Conservation (phyloP, 768 basidiomycete genomes). For the Hygrophorus pudorinus region DNA sequence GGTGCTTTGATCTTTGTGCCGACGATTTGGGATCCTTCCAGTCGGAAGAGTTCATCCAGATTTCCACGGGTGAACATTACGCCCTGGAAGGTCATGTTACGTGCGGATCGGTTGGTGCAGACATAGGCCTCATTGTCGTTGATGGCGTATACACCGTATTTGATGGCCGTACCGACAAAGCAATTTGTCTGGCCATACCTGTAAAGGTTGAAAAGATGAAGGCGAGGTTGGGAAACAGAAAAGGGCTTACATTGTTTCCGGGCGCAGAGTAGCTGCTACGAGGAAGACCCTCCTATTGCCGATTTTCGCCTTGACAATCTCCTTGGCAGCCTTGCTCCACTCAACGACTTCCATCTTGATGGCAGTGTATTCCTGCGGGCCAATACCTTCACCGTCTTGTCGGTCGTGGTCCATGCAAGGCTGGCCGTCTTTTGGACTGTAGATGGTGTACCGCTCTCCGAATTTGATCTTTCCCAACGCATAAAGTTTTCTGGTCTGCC, state of each 20-base stretch:
- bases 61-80: slow-evolving; percentile 64
- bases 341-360: slow-evolving; percentile 90
- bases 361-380: slow-evolving; percentile 91
- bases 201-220: slow-evolving; percentile 3
- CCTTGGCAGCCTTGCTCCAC: slow-evolving; percentile 67
- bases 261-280: slow-evolving; percentile 92
- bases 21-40: slow-evolving; percentile 71
- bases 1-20: slow-evolving; percentile 90
- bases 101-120: slow-evolving; percentile 79
- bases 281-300: slow-evolving; percentile 78
- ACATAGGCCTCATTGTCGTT: slow-evolving; percentile 85
- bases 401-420: slow-evolving; percentile 99
- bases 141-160: slow-evolving; percentile 87
- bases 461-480: slow-evolving; percentile 90
- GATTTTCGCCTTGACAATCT: slow-evolving; percentile 53
- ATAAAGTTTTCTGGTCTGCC: slow-evolving; percentile 94
- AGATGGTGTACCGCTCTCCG: slow-evolving; percentile 96
- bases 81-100: slow-evolving; percentile 98
- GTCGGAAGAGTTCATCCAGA: slow-evolving; percentile 61
- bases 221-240: slow-evolving; percentile 3
- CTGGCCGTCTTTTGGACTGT: slow-evolving; percentile 97
- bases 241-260: slow-evolving; percentile 82
- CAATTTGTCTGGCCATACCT: slow-evolving; percentile 99
- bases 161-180: slow-evolving; percentile 84
- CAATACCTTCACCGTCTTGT: slow-evolving; percentile 85